phyloP scores from a whole-genome alignment of 768 basidiomycete genomes.

The Rhizopogon sp. region DNA sequence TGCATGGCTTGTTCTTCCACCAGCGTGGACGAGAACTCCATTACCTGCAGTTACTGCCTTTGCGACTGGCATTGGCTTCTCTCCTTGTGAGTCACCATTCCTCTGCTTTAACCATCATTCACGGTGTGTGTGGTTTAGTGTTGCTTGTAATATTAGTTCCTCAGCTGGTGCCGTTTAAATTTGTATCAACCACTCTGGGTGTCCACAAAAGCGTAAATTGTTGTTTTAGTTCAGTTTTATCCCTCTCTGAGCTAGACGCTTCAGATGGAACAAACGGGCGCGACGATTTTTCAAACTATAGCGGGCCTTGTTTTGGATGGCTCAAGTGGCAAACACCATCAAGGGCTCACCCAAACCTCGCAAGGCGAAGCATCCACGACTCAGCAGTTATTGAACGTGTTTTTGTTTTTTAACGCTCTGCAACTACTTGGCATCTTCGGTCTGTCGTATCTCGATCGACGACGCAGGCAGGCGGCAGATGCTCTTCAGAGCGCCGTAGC shows the following conservation, averaged over 20 bases:
- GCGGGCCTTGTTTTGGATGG: slow-evolving; percentile 55
- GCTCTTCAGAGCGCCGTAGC: neutral
- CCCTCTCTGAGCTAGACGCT: neutral
- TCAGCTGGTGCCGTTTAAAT: slow-evolving; percentile 62
- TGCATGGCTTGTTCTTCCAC: slow-evolving; percentile 61
- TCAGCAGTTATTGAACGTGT: slow-evolving; percentile 52
- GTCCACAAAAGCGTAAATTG: slow-evolving; percentile 69
- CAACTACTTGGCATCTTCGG: slow-evolving; percentile 49
- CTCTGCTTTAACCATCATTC: neutral
- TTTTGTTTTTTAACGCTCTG: slow-evolving; percentile 51
- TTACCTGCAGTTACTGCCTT: slow-evolving; percentile 59
- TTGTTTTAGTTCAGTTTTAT: neutral
- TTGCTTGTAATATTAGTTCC: slow-evolving; percentile 73
- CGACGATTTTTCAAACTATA: slow-evolving; percentile 67
- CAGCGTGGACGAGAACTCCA: slow-evolving; percentile 49
- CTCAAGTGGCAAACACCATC: neutral
- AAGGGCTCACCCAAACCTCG: neutral
- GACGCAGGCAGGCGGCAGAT: slow-evolving; percentile 26
- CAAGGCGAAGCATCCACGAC: slow-evolving; percentile 24
- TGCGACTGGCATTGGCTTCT: slow-evolving; percentile 67
- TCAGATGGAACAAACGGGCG: slow-evolving; percentile 72
- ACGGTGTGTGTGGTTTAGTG: slow-evolving; percentile 35
- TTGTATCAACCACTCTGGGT: slow-evolving; percentile 73
- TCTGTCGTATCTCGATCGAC: slow-evolving; percentile 44
- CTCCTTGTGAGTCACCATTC: slow-evolving; percentile 43